Evolutionary conservation across 116 monocot species (phyloP), one percentile per base, ranked within the genome.

Genomic region (Cymodocea nodosa): DNA sequence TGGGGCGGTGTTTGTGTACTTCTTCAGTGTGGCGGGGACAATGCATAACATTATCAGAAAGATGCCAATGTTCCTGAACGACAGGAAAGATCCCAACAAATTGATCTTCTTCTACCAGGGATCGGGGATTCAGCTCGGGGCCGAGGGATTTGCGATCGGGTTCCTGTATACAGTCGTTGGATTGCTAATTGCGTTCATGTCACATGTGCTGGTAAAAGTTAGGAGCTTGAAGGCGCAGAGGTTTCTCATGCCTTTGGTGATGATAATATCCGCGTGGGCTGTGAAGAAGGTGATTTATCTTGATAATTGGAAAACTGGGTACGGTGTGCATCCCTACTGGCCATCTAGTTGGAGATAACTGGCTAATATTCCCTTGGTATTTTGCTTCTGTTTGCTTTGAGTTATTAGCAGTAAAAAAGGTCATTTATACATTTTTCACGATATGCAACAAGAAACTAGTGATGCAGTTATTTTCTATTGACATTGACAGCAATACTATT

Each of bases 261-360:
- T 88, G 87, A 52, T 81, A 36, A 73, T 97, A 20, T 80, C 79
- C 7, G 83, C 58, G 59, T 97, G 87, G 95, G 95, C 95, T 0
- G 95, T 97, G 53, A 80, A 60, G 57, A 87, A 97, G 76, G 90
- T 97, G 63, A 78, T 90, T 56, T 83, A 76, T 58, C 75, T 97
- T 73, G 85, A 97, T 77, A 97, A 90, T 73, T 97, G 95, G 95
- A 97, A 97, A 80, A 97, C 95, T 17, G 91, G 95, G 15, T 97
- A 97, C 65, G 70, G 83, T 14, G 81, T 90, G 50, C 91, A 97
- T 74, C 80, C 81, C 9, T 97, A 81, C 69, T 90, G 83, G 85
- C 95, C 95, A 0, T 79, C 74, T 17, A 74, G 87, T 36, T 97
- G 95, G 95, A 80, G 79, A 59, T 84, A 86, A 50, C 19, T 70